Percentiles rank a stretch among this genome's conserved stretches.
phyloP scores from a whole-genome alignment of 2,329 filamentous ascomycete species.

The Pyrenophora tritici-repentis region DNA sequence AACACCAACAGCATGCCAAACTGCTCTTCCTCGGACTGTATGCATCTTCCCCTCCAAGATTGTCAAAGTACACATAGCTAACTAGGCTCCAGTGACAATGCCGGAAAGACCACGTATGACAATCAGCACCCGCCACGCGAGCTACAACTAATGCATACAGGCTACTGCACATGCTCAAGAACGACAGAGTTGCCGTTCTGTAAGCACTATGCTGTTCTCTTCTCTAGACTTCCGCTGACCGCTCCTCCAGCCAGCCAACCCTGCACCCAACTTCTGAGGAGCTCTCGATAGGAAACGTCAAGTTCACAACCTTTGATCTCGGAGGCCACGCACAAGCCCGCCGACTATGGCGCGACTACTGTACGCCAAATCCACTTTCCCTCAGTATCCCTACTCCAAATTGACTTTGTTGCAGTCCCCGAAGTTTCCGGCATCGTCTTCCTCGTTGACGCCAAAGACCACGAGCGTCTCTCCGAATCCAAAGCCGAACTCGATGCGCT shows the following conservation, averaged over 20 bases:
- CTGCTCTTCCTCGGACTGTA: slow-evolving; percentile 73
- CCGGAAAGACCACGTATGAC: slow-evolving; percentile 82
- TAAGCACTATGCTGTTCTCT: slow-evolving; percentile 55
- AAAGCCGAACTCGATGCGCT: slow-evolving; percentile 96
- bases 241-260: slow-evolving; percentile 30
- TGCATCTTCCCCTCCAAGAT: not conserved
- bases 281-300: slow-evolving; percentile 61
- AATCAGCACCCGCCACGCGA: not conserved
- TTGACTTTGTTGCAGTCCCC: slow-evolving; percentile 34
- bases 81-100: slow-evolving; percentile 87
- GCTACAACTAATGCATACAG: slow-evolving; percentile 21
- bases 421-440: slow-evolving; percentile 79
- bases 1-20: slow-evolving; percentile 63
- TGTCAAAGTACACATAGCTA: slow-evolving; percentile 12
- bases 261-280: slow-evolving; percentile 67
- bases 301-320: slow-evolving; percentile 89
- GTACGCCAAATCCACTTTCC: slow-evolving; percentile 16
- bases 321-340: slow-evolving; percentile 48
- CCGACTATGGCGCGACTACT: slow-evolving; percentile 49
- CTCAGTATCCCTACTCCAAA: not conserved
- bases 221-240: slow-evolving; percentile 8
- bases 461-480: slow-evolving; percentile 89
- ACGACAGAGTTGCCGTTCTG: slow-evolving; percentile 84
- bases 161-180: slow-evolving; percentile 90
- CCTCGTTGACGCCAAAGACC: slow-evolving; percentile 96